Evolutionary conservation across 352 stramenopile genomes (phyloP), one percentile per base, ranked within the genome.

Genomic region (Pythium phragmiticola): DNA sequence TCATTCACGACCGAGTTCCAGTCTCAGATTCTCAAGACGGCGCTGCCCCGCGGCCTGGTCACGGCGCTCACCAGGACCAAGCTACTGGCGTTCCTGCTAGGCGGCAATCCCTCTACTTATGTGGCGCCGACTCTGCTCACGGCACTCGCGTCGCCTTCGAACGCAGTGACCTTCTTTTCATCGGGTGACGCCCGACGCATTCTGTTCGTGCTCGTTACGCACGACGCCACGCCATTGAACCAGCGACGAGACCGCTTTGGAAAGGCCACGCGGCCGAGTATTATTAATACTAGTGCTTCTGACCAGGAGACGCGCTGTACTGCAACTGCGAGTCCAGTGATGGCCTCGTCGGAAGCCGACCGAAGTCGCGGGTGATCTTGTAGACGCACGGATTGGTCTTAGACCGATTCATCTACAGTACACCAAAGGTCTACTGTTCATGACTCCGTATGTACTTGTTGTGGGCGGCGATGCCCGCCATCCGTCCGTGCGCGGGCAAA

Each of bases 61-160:
- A 45, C 52, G 11, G 43, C 39, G 12, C 9, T 23, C 13, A 71
- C 65, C 14, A 47, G 16, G 30, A n/a, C 17, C 13, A 56, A 62
- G 21, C 53, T 71, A 9, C 42, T 67, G 43, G 9, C 28, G 30
- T 71, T 66, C 48, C 39, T 71, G 16, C n/a, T 71, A 13, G 65
- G 65, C 37, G 57, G 67, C 42, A 52, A 55, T 16, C 34, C 65
- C 28, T 58, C 59, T 39, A 30, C 47, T n/a, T 17, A 60, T 34
- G 43, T 71, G 11, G 14, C 52, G 14, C 14, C 57, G 37, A 3
- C 17, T 16, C 37, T 66, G 33, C 36, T 56, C 12, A 28, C 39
- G 4, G 45, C 65, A 7, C 33, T 71, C 5, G 21, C 37, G 30
- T 63, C 53, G 30, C 58, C 57, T 1, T 14, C 46, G 0, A 71